Evolutionary conservation across 257 asterid genomes (phyloP).

Genomic region (Anisodus tanguticus): DNA sequence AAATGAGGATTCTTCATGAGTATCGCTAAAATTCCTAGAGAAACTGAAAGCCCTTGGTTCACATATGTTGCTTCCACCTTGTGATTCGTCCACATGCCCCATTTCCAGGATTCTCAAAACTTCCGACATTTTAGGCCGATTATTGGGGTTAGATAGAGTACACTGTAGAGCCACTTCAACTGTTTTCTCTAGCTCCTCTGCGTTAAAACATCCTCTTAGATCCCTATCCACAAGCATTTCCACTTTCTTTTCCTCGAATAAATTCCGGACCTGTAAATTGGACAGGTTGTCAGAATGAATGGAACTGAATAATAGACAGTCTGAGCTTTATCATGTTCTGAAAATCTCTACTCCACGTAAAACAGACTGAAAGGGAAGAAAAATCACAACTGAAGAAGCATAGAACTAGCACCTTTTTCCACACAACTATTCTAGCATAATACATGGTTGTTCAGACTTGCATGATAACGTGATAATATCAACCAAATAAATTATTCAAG

Average conservation of each 20-base stretch:
- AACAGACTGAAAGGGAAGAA: background rate
- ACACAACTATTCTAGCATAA: background rate
- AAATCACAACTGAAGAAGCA: background rate
- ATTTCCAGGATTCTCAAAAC: constrained; percentile 61
- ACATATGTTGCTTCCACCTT: constrained; percentile 48
- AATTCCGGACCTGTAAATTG: constrained; percentile 58
- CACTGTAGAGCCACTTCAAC: constrained; percentile 70
- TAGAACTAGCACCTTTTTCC: background rate
- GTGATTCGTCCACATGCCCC: constrained; percentile 52
- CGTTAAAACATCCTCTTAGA: constrained; percentile 59
- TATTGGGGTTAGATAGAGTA: constrained; percentile 69
- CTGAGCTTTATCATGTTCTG: constrained; percentile 21
- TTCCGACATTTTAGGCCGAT: constrained; percentile 78
- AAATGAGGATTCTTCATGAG: constrained; percentile 70
- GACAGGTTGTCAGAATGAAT: background rate
- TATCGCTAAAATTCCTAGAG: constrained; percentile 62
- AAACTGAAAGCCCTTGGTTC: constrained; percentile 65
- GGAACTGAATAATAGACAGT: background rate
- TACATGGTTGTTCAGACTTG: background rate
- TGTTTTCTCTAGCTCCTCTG: constrained; percentile 62
- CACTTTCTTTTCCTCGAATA: constrained; percentile 61
- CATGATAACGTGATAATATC: background rate
- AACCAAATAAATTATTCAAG: background rate
- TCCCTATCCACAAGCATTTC: constrained; percentile 75
- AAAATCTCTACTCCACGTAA: background rate